Percentiles rank a stretch among this genome's conserved stretches.
Conservation (phyloP, 345 rosid genomes). For the Brassica incana region DNA sequence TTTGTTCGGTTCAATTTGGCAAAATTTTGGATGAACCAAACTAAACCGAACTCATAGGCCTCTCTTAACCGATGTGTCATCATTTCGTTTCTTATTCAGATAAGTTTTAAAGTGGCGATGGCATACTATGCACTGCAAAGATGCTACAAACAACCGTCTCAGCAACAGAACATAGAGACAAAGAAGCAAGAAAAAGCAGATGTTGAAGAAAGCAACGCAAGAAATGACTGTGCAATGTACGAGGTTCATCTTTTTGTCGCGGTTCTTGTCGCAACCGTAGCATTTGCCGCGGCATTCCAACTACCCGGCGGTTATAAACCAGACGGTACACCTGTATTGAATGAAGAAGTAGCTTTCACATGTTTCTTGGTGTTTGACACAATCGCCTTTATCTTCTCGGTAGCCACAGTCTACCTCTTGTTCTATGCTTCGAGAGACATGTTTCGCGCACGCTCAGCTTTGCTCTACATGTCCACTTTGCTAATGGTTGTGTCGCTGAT, state of each 20-base stretch:
- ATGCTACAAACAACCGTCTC: conserved; percentile 20
- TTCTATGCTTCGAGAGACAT: not conserved
- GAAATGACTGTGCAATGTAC: conserved; percentile 14
- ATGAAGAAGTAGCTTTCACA: conserved; percentile 27
- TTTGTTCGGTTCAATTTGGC: no score
- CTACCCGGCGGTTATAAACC: conserved; percentile 36
- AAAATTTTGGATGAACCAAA: no score
- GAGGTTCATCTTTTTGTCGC: conserved; percentile 34
- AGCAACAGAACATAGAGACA: conserved; percentile 16
- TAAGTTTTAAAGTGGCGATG: conserved; percentile 3
- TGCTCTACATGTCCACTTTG: conserved; percentile 28
- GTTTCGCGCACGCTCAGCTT: not conserved
- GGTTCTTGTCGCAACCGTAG: conserved; percentile 33
- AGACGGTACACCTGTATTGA: conserved; percentile 27
- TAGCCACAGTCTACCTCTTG: not conserved
- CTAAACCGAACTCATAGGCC: no score
- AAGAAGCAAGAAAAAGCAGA: conserved; percentile 6
- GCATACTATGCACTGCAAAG: conserved; percentile 20
- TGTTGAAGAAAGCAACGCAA: not conserved
- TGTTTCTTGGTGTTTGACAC: conserved; percentile 32
- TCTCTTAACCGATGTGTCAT: not conserved
- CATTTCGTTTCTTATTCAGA: not conserved
- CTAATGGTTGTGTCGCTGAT: conserved; percentile 30
- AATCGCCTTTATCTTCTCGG: conserved; percentile 33
- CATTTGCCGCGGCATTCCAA: conserved; percentile 34